Evolutionary conservation across 2,329 filamentous ascomycete genomes (phyloP), one percentile per base, ranked within the genome.

Genomic region (Fusarium fujikuroi): DNA sequence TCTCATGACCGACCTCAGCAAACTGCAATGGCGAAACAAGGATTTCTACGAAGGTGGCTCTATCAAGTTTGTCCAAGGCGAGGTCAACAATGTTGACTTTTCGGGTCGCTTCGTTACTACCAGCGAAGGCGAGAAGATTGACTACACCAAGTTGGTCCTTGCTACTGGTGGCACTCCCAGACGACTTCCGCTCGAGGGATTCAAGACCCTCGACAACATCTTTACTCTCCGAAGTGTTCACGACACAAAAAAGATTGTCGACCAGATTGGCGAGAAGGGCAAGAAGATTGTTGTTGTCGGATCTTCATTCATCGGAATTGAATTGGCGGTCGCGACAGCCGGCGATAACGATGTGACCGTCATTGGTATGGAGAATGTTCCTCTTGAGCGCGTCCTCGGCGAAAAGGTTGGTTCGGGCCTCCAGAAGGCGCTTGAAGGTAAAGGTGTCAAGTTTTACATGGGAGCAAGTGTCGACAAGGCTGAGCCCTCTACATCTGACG

Each of bases 231-330:
- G 96, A 60, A 91, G 87, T 16, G 86, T 97, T n/a, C 87, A 91
- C 46, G 92, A 98, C 79, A 90, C 92, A 2, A 90, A 95, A 80
- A 87, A 87, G 66, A 98, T 99, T 74, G 87, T 94, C 32, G 87
- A 86, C 3, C 94, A 94, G 11, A 93, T 97, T 52, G 94, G 94
- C 36, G 90, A 93, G 53, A 91, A 93, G 79, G 91, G 90, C 66
- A 98, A 97, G 87, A 98, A 97, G 82, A 91, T 99, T 74, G 94
- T 97, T 52, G 87, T 99, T 19, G 87, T 99, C 60, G 96, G 96
- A 44, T 95, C 93, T 66, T 97, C 94, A 2, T 99, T 99, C 83
- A 99, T 99, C 79, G 96, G 96, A 44, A 97, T 99, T 93, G 96
- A 99, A 83, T 90, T 97, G n/a, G 95, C 93, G 69, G 96, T 95